Percentiles rank a stretch among this genome's conserved stretches.
These are phyloP conservation scores for Leptographium flavum DNA, from an alignment of 2,329 filamentous ascomycete genomes.

Conservation along the genomic window DNA sequence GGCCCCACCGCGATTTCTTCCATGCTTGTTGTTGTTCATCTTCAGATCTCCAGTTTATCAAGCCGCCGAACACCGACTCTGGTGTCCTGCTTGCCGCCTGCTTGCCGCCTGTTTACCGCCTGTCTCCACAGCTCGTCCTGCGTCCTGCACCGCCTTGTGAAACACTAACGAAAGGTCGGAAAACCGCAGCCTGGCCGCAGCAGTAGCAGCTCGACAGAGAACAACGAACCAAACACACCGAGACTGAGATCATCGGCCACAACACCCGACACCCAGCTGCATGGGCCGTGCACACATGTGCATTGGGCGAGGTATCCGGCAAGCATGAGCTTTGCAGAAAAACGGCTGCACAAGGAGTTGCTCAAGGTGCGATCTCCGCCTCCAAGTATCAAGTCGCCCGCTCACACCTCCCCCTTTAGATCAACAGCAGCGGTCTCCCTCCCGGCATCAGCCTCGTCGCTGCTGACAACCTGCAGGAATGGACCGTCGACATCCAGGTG, in stretches of 20 bases:
- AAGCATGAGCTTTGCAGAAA: conserved; percentile 30
- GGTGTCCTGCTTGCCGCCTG: too few species aligned
- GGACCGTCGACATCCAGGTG: conserved; percentile 84
- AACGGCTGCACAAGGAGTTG: conserved; percentile 46
- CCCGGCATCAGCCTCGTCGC: conserved; percentile 66
- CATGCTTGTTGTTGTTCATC: too few species aligned
- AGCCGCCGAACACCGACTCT: too few species aligned
- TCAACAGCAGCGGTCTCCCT: conserved; percentile 37
- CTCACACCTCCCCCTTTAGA: conserved; percentile 22
- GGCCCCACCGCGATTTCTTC: too few species aligned
- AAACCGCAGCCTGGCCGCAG: background rate
- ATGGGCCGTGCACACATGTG: background rate
- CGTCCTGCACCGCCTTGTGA: too few species aligned
- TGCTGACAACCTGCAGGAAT: conserved; percentile 73
- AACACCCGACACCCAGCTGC: background rate
- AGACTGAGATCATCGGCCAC: too few species aligned
- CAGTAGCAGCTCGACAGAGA: background rate
- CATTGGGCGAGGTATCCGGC: background rate
- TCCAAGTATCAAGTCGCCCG: too few species aligned
- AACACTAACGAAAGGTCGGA: too few species aligned
- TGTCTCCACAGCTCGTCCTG: too few species aligned
- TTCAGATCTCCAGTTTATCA: too few species aligned
- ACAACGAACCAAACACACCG: too few species aligned
- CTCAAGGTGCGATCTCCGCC: conserved; percentile 34
- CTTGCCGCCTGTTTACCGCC: too few species aligned